Percentiles rank a stretch among this genome's conserved stretches.
Evolutionary conservation across 2,329 filamentous ascomycete species (phyloP).

Genomic region (Shiraia bambusicola): DNA sequence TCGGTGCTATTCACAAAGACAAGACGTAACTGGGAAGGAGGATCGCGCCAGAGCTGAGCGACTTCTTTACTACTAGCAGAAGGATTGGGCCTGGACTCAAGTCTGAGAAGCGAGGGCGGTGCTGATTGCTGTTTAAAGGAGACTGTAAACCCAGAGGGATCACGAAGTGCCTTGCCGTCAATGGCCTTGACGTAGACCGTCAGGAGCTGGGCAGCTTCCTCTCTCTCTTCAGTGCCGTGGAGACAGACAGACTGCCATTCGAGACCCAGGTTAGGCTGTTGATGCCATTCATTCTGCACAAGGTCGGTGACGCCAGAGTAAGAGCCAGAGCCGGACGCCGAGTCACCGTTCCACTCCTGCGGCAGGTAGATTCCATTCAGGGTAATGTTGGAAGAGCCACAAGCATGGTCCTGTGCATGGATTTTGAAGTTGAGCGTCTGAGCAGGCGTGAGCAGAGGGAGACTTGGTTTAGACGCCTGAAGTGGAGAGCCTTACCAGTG

Average conservation of each 20-base stretch:
- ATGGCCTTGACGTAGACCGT: slow-evolving; percentile 45
- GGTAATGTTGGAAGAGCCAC: slow-evolving; percentile 45
- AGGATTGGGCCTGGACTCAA: slow-evolving; percentile 36
- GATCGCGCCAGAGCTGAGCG: slow-evolving; percentile 42
- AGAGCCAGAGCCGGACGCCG: slow-evolving; percentile 39
- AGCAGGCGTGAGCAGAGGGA: slow-evolving; percentile 28
- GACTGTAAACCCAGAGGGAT: slow-evolving; percentile 42
- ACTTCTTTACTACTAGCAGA: slow-evolving; percentile 28
- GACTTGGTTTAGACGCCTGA: slow-evolving; percentile 34
- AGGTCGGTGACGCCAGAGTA: slow-evolving; percentile 32
- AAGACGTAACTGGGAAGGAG: slow-evolving; percentile 38
- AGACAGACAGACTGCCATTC: slow-evolving; percentile 46
- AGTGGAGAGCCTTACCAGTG: slow-evolving; percentile 42
- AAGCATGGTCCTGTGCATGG: slow-evolving; percentile 40
- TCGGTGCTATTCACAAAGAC: slow-evolving; percentile 14
- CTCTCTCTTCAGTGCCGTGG: slow-evolving; percentile 28
- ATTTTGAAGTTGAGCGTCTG: slow-evolving; percentile 48
- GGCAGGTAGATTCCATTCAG: slow-evolving; percentile 45
- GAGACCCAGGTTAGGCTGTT: slow-evolving; percentile 40
- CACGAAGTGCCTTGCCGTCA: slow-evolving; percentile 35
- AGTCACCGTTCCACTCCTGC: slow-evolving; percentile 43
- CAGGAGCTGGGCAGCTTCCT: slow-evolving; percentile 41
- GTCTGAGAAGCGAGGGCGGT: slow-evolving; percentile 41
- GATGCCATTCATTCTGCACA: slow-evolving; percentile 37
- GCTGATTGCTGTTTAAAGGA: slow-evolving; percentile 44